phyloP scores from a whole-genome alignment of 2,329 filamentous ascomycete species.

The Esteya vermicola region DNA sequence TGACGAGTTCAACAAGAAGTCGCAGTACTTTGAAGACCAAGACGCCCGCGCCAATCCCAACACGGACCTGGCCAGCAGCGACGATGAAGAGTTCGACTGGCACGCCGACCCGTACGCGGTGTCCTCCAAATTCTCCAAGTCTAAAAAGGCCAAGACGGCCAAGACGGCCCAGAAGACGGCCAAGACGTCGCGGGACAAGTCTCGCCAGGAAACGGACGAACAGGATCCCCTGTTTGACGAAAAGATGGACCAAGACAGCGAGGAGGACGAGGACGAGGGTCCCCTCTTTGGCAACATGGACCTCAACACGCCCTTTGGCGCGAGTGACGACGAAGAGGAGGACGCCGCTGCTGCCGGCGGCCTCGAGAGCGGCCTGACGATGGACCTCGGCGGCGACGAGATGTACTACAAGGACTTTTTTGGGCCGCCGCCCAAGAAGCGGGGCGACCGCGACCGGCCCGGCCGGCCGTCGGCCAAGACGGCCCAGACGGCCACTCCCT shows the following conservation, averaged over 20 bases:
- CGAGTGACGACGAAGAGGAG: conserved; percentile 46
- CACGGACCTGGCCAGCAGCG: conserved; percentile 58
- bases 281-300: conserved; percentile 75
- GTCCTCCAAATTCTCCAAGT: conserved; percentile 13
- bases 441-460: conserved; percentile 35
- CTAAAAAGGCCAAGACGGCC: conserved; percentile 14
- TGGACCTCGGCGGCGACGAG: conserved; percentile 61
- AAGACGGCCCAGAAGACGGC: conserved; percentile 11
- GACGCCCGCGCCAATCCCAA: conserved; percentile 65
- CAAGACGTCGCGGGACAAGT: background rate
- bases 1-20: conserved; percentile 91
- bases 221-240: no score
- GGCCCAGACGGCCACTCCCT: conserved; percentile 15
- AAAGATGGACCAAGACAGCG: no score
- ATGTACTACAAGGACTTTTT: conserved; percentile 92
- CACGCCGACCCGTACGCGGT: conserved; percentile 54
- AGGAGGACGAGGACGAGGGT: conserved; percentile 46
- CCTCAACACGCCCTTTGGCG: conserved; percentile 58
- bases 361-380: conserved; percentile 12
- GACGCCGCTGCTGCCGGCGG: conserved; percentile 42
- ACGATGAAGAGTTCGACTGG: conserved; percentile 74
- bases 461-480: conserved; percentile 40
- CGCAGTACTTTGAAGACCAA: conserved; percentile 76
- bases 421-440: conserved; percentile 65
- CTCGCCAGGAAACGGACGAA: conserved; percentile 8